These are phyloP conservation scores for Verticillium longisporum DNA, from an alignment of 2,329 filamentous ascomycete species.

Conservation along the genomic window DNA sequence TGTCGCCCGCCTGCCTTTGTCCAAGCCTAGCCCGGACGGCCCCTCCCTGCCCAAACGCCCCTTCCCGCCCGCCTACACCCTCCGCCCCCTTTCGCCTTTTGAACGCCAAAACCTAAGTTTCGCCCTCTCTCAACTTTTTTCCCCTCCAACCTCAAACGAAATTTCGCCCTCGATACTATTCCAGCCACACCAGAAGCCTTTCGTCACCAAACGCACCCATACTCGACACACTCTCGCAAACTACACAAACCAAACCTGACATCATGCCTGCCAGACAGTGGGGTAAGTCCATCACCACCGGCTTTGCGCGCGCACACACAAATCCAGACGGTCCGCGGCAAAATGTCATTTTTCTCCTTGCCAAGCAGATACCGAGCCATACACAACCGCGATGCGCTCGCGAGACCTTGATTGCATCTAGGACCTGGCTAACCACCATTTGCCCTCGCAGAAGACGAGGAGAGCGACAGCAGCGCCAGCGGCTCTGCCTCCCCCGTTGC, in stretches of 20 bases:
- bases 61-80: not conserved
- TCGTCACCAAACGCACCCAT: not conserved
- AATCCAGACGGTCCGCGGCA: constrained; percentile 6
- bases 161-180: not conserved
- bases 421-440: not conserved
- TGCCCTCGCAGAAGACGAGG: constrained; percentile 25
- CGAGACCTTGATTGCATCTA: not conserved
- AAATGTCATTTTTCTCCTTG: constrained; percentile 7
- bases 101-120: not conserved
- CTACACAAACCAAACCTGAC: constrained; percentile 13
- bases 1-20: not conserved
- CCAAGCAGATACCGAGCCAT: not conserved
- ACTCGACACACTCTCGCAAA: not conserved
- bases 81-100: not conserved
- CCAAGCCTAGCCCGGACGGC: constrained; percentile 1
- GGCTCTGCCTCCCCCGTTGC: constrained; percentile 29
- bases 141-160: not conserved
- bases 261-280: constrained; percentile 38
- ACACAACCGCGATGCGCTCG: not conserved
- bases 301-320: constrained; percentile 8
- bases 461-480: constrained; percentile 28
- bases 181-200: not conserved
- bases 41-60: constrained; percentile 1
- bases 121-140: not conserved
- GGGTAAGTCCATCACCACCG: constrained; percentile 26